A percentile compares a stretch with the other conserved stretches of the same genome.
phyloP scores from a whole-genome alignment of 805 yeast species.

The Komagataella ulmi region DNA sequence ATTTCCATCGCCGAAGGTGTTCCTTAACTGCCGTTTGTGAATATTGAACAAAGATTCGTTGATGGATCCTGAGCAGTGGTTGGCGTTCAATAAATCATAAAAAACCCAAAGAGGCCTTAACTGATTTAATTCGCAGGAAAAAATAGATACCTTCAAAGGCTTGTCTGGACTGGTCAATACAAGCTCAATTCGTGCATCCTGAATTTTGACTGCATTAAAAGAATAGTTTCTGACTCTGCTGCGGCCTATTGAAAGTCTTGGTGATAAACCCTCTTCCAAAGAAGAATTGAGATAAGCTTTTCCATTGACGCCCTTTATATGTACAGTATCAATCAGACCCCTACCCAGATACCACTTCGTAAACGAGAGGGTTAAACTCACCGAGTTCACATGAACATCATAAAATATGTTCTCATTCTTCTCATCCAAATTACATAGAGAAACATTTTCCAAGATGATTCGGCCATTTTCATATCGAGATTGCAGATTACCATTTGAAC shows the following conservation, averaged over 20 bases:
- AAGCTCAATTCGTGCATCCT: constrained; percentile 73
- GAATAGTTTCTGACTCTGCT: constrained; percentile 86
- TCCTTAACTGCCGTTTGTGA: constrained; percentile 30
- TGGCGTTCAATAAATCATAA: constrained; percentile 76
- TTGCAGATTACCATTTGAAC: constrained; percentile 45
- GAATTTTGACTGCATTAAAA: constrained; percentile 67
- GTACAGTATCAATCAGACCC: constrained; percentile 77
- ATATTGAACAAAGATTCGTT: constrained; percentile 90
- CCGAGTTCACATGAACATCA: constrained; percentile 79
- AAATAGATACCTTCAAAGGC: constrained; percentile 23
- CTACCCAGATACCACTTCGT: constrained; percentile 81
- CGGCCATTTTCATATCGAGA: constrained; percentile 51
- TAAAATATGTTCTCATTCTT: constrained; percentile 96
- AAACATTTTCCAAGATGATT: constrained; percentile 10
- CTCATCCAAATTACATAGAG: constrained; percentile 23
- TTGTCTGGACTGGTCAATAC: constrained; percentile 20
- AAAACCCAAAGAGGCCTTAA: constrained; percentile 89
- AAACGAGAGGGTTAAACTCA: constrained; percentile 71
- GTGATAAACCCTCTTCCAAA: constrained; percentile 82
- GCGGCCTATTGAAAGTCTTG: constrained; percentile 53
- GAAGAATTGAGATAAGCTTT: constrained; percentile 71
- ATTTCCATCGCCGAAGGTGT: not conserved
- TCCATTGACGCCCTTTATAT: constrained; percentile 79
- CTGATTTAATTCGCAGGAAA: constrained; percentile 66
- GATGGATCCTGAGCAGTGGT: constrained; percentile 77